Percentiles rank a stretch among this genome's conserved stretches.
Conservation (phyloP, 2,329 filamentous ascomycete genomes). For the Penicillium sp. region DNA sequence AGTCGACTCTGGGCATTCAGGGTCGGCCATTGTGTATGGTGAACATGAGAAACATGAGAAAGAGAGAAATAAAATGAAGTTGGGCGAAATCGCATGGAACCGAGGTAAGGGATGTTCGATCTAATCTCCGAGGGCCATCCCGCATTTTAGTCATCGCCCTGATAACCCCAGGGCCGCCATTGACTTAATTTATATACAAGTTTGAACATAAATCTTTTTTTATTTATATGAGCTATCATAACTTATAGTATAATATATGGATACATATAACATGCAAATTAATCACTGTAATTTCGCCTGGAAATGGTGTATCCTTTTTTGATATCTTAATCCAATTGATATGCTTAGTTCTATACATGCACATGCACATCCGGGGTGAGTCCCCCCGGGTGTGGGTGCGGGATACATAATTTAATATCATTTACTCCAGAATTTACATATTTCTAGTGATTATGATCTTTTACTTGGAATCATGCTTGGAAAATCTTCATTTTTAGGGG, state of each 20-base stretch:
- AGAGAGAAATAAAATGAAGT: neutral
- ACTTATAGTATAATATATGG: too few species aligned
- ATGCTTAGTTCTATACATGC: neutral
- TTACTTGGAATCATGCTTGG: neutral
- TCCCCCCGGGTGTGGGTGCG: too few species aligned
- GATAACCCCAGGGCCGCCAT: too few species aligned
- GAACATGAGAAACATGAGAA: constrained; percentile 3
- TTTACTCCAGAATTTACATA: neutral
- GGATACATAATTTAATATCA: neutral
- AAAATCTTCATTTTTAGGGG: neutral
- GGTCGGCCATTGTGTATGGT: constrained; percentile 22
- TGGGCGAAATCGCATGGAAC: constrained; percentile 16
- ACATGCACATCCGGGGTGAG: too few species aligned
- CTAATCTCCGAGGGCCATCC: constrained; percentile 2
- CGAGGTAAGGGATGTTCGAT: constrained; percentile 23
- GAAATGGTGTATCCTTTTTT: neutral
- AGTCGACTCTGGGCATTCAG: constrained; percentile 14
- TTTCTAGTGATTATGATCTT: neutral
- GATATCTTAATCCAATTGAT: neutral
- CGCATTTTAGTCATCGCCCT: neutral
- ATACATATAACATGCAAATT: too few species aligned
- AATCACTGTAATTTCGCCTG: too few species aligned
- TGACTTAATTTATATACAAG: neutral
- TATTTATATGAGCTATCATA: too few species aligned
- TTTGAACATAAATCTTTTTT: too few species aligned